Conservation (phyloP, 2,329 filamentous ascomycete genomes). For the Penicillium sp. region DNA sequence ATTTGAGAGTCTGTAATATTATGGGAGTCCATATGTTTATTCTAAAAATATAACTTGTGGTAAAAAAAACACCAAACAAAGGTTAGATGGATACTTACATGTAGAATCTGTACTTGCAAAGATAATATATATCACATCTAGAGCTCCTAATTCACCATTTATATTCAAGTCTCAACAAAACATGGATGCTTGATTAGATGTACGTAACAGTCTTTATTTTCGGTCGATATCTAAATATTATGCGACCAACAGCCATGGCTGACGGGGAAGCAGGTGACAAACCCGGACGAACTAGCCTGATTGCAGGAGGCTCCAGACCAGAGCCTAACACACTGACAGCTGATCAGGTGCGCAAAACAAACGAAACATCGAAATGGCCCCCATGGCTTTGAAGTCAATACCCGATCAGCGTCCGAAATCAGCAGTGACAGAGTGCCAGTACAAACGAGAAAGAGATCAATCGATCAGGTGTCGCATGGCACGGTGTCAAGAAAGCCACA, state of each 20-base stretch:
- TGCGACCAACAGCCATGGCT: background rate
- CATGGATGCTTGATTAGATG: background rate
- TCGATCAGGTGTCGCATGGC: background rate
- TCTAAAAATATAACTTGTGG: background rate
- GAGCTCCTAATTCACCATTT: background rate
- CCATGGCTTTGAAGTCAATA: background rate
- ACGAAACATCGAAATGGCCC: background rate
- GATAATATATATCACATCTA: background rate
- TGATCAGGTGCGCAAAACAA: background rate
- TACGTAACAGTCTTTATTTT: background rate
- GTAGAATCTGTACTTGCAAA: background rate
- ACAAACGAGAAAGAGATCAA: background rate
- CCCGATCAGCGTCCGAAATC: background rate
- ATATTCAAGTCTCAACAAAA: background rate
- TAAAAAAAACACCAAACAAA: background rate
- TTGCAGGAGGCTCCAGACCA: constrained; percentile 1
- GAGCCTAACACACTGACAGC: background rate
- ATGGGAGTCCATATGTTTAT: background rate
- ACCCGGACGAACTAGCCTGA: background rate
- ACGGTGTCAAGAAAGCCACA: background rate
- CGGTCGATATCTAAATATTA: background rate
- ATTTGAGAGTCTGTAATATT: background rate
- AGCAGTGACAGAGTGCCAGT: background rate
- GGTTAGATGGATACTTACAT: too few relatives aligned
- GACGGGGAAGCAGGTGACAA: constrained; percentile 1